Percentiles rank a stretch among this genome's conserved stretches.
Conservation (phyloP, 208 protist species). For the Tritrichomonas musculus region DNA sequence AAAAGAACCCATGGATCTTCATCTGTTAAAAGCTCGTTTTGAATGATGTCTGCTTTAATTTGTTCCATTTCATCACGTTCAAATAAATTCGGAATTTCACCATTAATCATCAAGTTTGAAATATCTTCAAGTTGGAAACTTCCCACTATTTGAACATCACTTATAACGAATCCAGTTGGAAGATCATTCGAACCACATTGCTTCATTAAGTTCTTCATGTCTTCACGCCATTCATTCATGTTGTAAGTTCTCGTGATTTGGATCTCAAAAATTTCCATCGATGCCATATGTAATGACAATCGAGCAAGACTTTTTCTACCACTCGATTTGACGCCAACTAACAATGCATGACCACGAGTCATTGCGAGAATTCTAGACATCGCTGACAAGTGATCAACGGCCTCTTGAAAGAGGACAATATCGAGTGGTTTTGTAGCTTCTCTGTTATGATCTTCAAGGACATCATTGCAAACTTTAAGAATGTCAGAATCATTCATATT, state of each 20-base stretch:
- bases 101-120: slow-evolving; percentile 89
- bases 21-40: slow-evolving; percentile 63
- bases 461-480: slow-evolving; percentile 53
- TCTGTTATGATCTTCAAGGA: slow-evolving; percentile 77
- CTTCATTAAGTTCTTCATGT: slow-evolving; percentile 55
- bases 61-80: slow-evolving; percentile 70
- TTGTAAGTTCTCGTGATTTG: slow-evolving; percentile 56
- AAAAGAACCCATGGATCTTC: slow-evolving; percentile 88
- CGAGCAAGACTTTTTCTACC: slow-evolving; percentile 85
- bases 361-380: slow-evolving; percentile 87
- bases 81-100: slow-evolving; percentile 89
- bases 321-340: slow-evolving; percentile 86
- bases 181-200: slow-evolving; percentile 69
- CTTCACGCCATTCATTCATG: slow-evolving; percentile 60
- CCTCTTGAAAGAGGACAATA: slow-evolving; percentile 92
- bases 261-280: slow-evolving; percentile 38
- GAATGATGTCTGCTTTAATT: slow-evolving; percentile 49
- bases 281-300: slow-evolving; percentile 78
- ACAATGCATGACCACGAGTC: slow-evolving; percentile 78
- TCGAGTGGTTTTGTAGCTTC: slow-evolving; percentile 71
- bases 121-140: slow-evolving; percentile 91
- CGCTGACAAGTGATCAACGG: slow-evolving; percentile 79
- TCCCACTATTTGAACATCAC: slow-evolving; percentile 81
- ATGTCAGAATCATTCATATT: background rate
- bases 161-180: slow-evolving; percentile 82